These are phyloP conservation scores for Plenodomus tracheiphilus DNA, from an alignment of 2,329 filamentous ascomycete genomes.

Conservation along the genomic window DNA sequence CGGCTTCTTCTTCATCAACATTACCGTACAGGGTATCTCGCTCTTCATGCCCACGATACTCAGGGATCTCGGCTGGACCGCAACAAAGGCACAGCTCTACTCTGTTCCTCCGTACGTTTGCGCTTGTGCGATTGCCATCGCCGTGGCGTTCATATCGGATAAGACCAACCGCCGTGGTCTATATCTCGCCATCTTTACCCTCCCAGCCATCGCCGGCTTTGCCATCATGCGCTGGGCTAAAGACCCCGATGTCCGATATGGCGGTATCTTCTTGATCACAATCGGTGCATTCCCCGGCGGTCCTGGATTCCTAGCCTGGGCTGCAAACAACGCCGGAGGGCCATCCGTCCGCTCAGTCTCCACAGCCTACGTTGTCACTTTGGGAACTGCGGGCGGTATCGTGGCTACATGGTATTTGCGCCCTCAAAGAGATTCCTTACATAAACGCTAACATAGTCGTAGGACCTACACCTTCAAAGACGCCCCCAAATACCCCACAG, in stretches of 20 bases:
- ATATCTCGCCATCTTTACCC: conserved; percentile 41
- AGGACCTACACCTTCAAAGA: conserved; percentile 61
- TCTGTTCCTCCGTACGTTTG: conserved; percentile 46
- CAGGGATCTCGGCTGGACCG: conserved; percentile 42
- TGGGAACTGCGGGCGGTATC: conserved; percentile 62
- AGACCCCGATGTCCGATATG: conserved; percentile 58
- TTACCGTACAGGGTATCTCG: conserved; percentile 58
- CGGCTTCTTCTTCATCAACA: conserved; percentile 64
- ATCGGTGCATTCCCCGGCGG: conserved; percentile 62
- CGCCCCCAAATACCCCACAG: conserved; percentile 68
- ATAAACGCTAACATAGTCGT: conserved; percentile 55
- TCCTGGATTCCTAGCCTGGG: conserved; percentile 62
- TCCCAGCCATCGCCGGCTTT: conserved; percentile 56
- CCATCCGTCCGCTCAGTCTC: conserved; percentile 61
- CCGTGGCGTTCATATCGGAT: conserved; percentile 42
- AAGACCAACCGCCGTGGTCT: conserved; percentile 44
- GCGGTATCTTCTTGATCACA: conserved; percentile 60
- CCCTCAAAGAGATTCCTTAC: not conserved
- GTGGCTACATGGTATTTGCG: conserved; percentile 54
- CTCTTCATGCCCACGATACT: conserved; percentile 48
- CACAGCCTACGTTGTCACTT: conserved; percentile 67
- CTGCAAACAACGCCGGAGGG: conserved; percentile 61
- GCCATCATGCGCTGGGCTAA: conserved; percentile 59
- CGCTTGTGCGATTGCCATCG: conserved; percentile 42
- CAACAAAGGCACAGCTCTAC: conserved; percentile 45